phyloP scores from a whole-genome alignment of 345 rosid species.

The Brassica rapa region DNA sequence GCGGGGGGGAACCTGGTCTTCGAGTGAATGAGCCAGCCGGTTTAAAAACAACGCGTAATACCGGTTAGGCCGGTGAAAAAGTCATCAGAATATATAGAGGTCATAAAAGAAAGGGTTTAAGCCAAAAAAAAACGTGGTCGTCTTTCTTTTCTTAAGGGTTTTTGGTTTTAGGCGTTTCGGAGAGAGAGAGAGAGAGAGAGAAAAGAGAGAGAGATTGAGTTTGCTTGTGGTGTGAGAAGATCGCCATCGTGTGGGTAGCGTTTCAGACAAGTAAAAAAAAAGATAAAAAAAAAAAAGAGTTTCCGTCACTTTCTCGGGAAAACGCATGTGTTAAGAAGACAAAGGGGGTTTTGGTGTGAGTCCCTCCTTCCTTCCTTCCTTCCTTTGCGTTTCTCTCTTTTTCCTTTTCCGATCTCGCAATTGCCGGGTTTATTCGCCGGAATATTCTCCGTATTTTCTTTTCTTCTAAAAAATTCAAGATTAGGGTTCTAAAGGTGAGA shows the following conservation, averaged over 20 bases:
- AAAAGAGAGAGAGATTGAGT: neutral
- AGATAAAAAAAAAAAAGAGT: neutral
- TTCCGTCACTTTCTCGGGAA: slow-evolving; percentile 43
- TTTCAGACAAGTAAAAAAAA: slow-evolving; percentile 31
- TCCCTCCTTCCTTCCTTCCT: neutral
- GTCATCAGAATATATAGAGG: slow-evolving; percentile 48
- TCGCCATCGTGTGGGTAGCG: slow-evolving; percentile 45
- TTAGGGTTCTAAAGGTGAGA: slow-evolving; percentile 22
- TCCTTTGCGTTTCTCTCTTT: slow-evolving; percentile 14
- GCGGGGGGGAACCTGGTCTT: slow-evolving; percentile 48
- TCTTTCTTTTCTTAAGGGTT: slow-evolving; percentile 48
- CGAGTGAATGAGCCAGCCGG: slow-evolving; percentile 42
- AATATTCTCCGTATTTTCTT: slow-evolving; percentile 8
- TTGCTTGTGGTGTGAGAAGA: slow-evolving; percentile 38
- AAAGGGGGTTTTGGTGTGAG: slow-evolving; percentile 28
- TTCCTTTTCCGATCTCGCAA: slow-evolving; percentile 42
- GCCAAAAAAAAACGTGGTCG: slow-evolving; percentile 47
- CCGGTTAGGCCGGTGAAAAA: slow-evolving; percentile 51
- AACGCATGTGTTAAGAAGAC: slow-evolving; percentile 48
- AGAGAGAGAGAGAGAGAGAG: slow-evolving; percentile 21
- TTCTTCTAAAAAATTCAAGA: neutral
- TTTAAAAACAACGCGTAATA: slow-evolving; percentile 18
- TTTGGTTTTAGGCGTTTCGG: slow-evolving; percentile 43
- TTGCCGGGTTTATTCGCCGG: slow-evolving; percentile 39
- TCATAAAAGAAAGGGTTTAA: slow-evolving; percentile 53